Evolutionary conservation across 2,329 filamentous ascomycete species (phyloP).

Genomic region (Pseudocercospora fijiensis): DNA sequence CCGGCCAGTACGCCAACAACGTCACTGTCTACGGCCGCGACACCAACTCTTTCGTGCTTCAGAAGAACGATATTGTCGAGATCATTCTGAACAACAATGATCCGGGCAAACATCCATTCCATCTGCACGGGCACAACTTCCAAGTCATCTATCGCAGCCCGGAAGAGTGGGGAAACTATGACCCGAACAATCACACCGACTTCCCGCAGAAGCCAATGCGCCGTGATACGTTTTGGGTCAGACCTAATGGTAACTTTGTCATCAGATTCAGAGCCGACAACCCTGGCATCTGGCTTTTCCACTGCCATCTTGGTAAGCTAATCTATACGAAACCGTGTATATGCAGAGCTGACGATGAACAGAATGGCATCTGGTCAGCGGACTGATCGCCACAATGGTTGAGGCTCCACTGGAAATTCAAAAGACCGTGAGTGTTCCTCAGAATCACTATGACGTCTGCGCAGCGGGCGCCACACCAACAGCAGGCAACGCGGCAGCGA

Average conservation of each 20-base stretch:
- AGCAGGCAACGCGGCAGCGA: conserved; percentile 72
- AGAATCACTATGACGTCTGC: conserved; percentile 62
- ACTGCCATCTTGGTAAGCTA: conserved; percentile 40
- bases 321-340: background rate
- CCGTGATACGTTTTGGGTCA: conserved; percentile 56
- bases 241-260: conserved; percentile 56
- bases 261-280: conserved; percentile 52
- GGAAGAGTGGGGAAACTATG: conserved; percentile 37
- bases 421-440: conserved; percentile 58
- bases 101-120: conserved; percentile 68
- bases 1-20: conserved; percentile 50
- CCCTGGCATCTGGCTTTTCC: conserved; percentile 48
- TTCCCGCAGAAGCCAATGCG: conserved; percentile 48
- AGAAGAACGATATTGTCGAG: conserved; percentile 66
- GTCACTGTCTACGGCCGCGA: conserved; percentile 52
- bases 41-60: conserved; percentile 61
- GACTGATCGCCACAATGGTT: conserved; percentile 53
- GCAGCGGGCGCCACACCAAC: conserved; percentile 52
- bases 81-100: conserved; percentile 77
- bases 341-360: conserved; percentile 5
- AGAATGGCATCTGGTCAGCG: conserved; percentile 55
- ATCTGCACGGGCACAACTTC: conserved; percentile 75
- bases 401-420: conserved; percentile 60
- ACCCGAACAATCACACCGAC: conserved; percentile 37
- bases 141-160: conserved; percentile 53